Evolutionary conservation across 2,329 filamentous ascomycete species (phyloP).

Genomic region (Nemania serpens): DNA sequence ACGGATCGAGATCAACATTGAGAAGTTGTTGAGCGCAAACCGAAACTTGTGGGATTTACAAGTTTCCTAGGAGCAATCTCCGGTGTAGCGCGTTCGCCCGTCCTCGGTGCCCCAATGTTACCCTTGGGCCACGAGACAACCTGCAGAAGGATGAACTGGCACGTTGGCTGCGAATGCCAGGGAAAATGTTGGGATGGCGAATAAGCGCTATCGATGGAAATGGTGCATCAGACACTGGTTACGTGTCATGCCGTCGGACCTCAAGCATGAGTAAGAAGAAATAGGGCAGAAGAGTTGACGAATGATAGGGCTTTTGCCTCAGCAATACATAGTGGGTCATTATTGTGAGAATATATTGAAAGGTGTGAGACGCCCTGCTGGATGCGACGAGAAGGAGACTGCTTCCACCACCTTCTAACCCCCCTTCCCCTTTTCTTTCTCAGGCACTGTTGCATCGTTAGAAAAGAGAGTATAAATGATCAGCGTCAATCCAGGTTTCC

Average conservation of each 20-base stretch:
- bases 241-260: constrained; percentile 12
- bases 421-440: not conserved
- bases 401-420: not conserved
- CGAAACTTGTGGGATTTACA: not conserved
- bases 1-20: too few relatives aligned
- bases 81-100: not conserved
- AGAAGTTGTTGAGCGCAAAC: too few relatives aligned
- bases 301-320: too few relatives aligned
- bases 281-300: not conserved
- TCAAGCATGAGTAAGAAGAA: not conserved
- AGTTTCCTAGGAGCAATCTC: not conserved
- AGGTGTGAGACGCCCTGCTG: not conserved
- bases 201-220: constrained; percentile 13
- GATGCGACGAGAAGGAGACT: constrained; percentile 2
- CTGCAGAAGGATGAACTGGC: not conserved
- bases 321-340: not conserved
- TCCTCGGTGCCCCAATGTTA: not conserved
- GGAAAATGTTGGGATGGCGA: not conserved
- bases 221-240: constrained; percentile 7
- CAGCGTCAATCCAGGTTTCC: constrained; percentile 13
- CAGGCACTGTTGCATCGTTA: constrained; percentile 4
- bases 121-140: not conserved
- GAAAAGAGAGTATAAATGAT: not conserved
- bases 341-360: constrained; percentile 21
- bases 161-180: not conserved